phyloP scores from a whole-genome alignment of 345 rosid genomes.

The Corymbia maculata region DNA sequence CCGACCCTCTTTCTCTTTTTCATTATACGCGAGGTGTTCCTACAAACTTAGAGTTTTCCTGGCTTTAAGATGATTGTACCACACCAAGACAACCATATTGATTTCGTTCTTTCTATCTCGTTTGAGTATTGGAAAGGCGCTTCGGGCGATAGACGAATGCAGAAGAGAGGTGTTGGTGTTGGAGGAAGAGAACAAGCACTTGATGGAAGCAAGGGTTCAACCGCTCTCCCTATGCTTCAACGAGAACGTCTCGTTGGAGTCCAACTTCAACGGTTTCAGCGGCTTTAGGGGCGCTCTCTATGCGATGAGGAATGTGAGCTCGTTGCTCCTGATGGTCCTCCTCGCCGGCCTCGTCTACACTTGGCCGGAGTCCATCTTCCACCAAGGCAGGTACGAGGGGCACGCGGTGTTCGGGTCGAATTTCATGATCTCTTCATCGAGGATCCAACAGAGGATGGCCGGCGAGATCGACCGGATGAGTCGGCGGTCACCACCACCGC shows the following conservation, averaged over 20 bases:
- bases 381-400: constrained; percentile 4
- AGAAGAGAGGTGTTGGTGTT: constrained; percentile 27
- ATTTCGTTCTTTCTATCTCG: background rate
- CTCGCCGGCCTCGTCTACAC: constrained; percentile 55
- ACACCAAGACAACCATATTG: background rate
- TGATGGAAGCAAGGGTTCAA: constrained; percentile 19
- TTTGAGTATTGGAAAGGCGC: constrained; percentile 9
- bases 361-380: constrained; percentile 23
- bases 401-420: constrained; percentile 27
- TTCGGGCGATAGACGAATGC: constrained; percentile 31
- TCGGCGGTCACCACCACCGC: constrained; percentile 22
- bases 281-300: constrained; percentile 78
- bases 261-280: constrained; percentile 52
- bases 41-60: background rate
- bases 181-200: constrained; percentile 33
- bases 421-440: constrained; percentile 38
- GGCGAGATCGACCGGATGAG: constrained; percentile 37
- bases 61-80: background rate
- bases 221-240: constrained; percentile 15
- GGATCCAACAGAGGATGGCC: constrained; percentile 54
- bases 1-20: background rate
- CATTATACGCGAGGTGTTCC: background rate
- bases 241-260: constrained; percentile 13
- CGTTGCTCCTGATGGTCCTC: constrained; percentile 49
- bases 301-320: constrained; percentile 63